Evolutionary conservation across 106 monocot genomes (phyloP).

Genomic region (Cymbidium sinense): DNA sequence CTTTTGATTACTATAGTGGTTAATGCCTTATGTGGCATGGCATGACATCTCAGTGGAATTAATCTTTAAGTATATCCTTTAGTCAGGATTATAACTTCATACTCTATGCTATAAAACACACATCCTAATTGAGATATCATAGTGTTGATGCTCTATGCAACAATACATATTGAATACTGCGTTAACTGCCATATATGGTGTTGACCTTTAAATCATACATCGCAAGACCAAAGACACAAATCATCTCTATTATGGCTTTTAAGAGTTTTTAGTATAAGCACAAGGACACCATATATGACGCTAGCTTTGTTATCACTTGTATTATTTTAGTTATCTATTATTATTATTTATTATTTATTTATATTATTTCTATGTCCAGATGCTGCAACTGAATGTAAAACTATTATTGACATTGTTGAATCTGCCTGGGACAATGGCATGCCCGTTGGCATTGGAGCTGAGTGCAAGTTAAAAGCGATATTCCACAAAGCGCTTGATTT

Average conservation of each 20-base stretch:
- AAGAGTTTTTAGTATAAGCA: neutral
- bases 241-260: neutral
- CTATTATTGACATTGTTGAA: conserved; percentile 74
- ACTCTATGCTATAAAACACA: neutral
- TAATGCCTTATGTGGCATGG: neutral
- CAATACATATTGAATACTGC: neutral
- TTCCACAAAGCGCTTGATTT: conserved; percentile 66
- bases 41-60: neutral
- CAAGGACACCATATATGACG: neutral
- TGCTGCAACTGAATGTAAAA: conserved; percentile 76
- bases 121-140: neutral
- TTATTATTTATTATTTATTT: neutral
- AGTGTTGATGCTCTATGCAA: neutral
- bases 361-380: conserved; percentile 26
- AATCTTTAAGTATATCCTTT: neutral
- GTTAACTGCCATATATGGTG: neutral
- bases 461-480: conserved; percentile 58
- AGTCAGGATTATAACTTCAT: neutral
- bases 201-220: neutral
- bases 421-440: conserved; percentile 68
- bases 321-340: neutral
- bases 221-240: neutral
- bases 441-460: conserved; percentile 29
- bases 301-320: neutral
- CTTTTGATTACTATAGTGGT: neutral